Conservation (phyloP, 345 rosid genomes). For the Garcia nutans region DNA sequence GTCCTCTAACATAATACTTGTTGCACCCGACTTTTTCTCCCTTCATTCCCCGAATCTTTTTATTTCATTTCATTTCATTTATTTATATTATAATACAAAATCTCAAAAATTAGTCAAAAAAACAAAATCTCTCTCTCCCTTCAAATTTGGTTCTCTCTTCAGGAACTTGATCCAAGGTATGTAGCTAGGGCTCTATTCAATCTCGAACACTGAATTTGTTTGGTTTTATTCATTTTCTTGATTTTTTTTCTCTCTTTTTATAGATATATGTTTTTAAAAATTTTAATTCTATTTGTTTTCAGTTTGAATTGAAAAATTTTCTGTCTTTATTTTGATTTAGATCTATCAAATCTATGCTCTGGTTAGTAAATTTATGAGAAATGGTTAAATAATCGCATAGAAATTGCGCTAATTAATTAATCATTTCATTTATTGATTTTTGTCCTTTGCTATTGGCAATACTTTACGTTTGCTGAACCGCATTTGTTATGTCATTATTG, state of each 20-base stretch:
- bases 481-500: not conserved
- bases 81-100: too few species aligned
- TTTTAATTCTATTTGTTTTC: not conserved
- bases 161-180: conserved; percentile 1
- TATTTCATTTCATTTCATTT: not conserved
- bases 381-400: not conserved
- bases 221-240: not conserved
- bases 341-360: not conserved
- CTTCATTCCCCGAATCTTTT: not conserved
- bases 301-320: not conserved
- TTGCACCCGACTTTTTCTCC: not conserved
- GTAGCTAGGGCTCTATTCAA: not conserved
- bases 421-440: not conserved
- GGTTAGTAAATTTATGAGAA: not conserved
- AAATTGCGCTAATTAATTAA: not conserved
- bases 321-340: not conserved
- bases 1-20: not conserved
- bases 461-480: not conserved
- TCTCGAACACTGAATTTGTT: not conserved
- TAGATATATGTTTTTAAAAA: not conserved
- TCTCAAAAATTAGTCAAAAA: not conserved
- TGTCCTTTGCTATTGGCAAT: not conserved
- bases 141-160: not conserved
- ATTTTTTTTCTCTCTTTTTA: not conserved
- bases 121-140: not conserved